Conservation (phyloP, 2,329 filamentous ascomycete species). For the Zarea fungicola region DNA sequence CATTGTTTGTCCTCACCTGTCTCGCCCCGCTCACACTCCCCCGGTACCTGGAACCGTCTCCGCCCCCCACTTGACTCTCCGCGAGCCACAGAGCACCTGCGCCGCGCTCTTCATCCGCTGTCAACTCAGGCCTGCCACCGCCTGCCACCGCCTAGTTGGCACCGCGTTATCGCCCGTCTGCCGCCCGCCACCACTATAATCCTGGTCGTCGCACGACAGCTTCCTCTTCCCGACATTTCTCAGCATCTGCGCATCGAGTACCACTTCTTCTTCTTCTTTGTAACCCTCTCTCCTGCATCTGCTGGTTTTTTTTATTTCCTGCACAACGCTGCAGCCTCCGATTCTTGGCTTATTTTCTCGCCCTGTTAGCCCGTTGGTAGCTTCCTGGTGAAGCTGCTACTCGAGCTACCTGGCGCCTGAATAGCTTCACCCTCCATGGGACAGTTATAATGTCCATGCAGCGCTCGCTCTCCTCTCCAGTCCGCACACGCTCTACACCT, state of each 20-base stretch:
- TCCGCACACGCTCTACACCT: conserved; percentile 51
- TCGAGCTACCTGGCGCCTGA: conserved; percentile 29
- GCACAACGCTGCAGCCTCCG: too few relatives aligned
- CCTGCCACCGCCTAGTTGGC: background rate
- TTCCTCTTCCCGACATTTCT: background rate
- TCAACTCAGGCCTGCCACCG: background rate
- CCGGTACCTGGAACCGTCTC: conserved; percentile 3
- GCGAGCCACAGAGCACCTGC: too few relatives aligned
- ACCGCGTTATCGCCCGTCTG: background rate
- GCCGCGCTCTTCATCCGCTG: background rate
- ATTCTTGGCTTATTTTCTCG: conserved; percentile 2
- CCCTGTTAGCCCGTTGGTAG: conserved; percentile 14
- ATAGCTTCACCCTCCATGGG: conserved; percentile 34
- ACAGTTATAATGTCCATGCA: conserved; percentile 58
- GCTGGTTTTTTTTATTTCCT: too few relatives aligned
- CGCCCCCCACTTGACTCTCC: conserved; percentile 3
- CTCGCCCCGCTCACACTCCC: background rate
- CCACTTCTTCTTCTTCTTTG: background rate
- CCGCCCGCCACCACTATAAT: background rate
- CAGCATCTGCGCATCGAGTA: too few relatives aligned
- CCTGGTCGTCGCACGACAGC: conserved; percentile 1
- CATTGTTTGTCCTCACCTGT: background rate
- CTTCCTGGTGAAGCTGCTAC: conserved; percentile 22
- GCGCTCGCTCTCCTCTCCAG: conserved; percentile 57
- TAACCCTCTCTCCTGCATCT: conserved; percentile 6